Base-by-base conservation (phyloP, 2,329 filamentous ascomycete species). In the Trichocomaceae sp. region DNA sequence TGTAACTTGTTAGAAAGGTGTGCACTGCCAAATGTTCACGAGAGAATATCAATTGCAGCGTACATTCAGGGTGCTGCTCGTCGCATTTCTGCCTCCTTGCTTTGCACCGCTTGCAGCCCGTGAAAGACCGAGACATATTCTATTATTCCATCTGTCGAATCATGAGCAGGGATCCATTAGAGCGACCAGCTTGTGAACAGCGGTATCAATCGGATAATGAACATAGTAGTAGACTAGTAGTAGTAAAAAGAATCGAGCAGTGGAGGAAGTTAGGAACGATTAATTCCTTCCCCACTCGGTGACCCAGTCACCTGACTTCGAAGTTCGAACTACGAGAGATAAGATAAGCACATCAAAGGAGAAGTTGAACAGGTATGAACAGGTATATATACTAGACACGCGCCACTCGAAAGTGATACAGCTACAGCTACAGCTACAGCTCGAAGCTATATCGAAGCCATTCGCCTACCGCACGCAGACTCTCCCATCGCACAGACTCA, bases 401-500 rank as follows among this genome's bases (percentile, higher is more conserved):
- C n/a, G n/a, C n/a, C n/a, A n/a, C n/a, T n/a, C n/a, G n/a, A 39
- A 29, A 6, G 5, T 2, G 7, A 29, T 41, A 33, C 29, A 52
- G n/a, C 44, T 19, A 31, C 37, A 20, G 8, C 29, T 22, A 17
- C 35, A 17, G 19, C 49, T 52, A 47, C 35, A 44, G 20, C 39
- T 83, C 81, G 69, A 85, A 84, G 58, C 77, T 86, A 74, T 88
- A 88, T 63, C 84, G 79, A 69, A 89, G 71, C 84, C 86, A 89
- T 69, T 87, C 86, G 19, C 86, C 85, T 41, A 96, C 83, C 15
- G 91, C 90, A 64, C 87, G 83, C 74, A 96, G 75, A 72, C 88
- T 93, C 77, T 96, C 91, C 90, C 90, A 96, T 66, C 91, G 80
- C 47, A 96, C 89, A 57, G 83, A 85, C 76, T 96, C 90, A 65